phyloP scores from a whole-genome alignment of 495 filamentous ascomycete species.

The Parathielavia appendiculata region DNA sequence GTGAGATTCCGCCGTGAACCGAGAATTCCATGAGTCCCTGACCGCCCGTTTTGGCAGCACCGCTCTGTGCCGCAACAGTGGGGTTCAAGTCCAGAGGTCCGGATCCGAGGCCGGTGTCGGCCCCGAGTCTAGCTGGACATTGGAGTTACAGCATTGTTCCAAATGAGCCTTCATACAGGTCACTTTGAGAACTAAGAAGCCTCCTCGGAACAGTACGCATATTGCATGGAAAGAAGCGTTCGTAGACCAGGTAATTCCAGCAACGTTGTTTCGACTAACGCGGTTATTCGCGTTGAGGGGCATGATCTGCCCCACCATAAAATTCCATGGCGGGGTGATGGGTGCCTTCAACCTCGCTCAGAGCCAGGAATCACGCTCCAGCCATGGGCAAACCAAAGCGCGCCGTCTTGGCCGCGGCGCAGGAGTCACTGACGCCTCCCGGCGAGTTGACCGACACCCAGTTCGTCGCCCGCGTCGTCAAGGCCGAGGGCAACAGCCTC shows the following conservation, averaged over 20 bases:
- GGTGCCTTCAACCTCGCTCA: no score
- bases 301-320: conserved; percentile 11
- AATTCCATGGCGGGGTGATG: conserved; percentile 19
- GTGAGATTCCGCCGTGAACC: no score
- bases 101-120: background rate
- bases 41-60: conserved; percentile 7
- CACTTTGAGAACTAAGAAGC: no score
- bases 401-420: conserved; percentile 64
- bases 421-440: conserved; percentile 71
- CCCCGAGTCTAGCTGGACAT: background rate
- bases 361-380: no score
- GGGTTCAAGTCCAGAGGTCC: background rate
- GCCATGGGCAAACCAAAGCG: conserved; percentile 71
- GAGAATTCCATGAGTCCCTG: background rate
- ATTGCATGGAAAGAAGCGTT: no score
- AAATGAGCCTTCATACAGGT: no score
- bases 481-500: conserved; percentile 81
- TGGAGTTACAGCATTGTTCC: no score
- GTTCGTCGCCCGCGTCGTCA: conserved; percentile 66
- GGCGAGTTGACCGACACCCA: conserved; percentile 58
- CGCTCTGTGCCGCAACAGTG: conserved; percentile 7
- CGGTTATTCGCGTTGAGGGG: conserved; percentile 6
- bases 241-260: background rate
- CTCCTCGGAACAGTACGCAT: no score
- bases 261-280: background rate